Evolutionary conservation across 176 grass and related monocot species (phyloP), one percentile per base, ranked within the genome.

Genomic region (Oryza officinalis): DNA sequence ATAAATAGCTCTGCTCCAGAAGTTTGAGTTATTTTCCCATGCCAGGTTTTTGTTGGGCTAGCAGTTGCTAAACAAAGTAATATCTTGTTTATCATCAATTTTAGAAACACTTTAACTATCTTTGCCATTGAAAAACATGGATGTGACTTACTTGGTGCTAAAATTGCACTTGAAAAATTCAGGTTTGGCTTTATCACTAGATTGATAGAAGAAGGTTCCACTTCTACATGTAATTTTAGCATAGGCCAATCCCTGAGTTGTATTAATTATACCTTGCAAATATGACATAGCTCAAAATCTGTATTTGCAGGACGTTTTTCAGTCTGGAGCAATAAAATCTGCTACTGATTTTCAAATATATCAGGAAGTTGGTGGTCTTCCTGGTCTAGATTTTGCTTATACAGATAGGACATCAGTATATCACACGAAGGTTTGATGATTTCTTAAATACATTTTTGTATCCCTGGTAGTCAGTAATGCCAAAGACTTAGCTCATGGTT

Each of bases 301-400:
- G 49, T 87, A 63, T 65, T 63, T 81, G 67, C 81, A 99, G 96
- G 96, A 99, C 90, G 74, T 90, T 67, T 96, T 96, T 87, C 41
- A 27, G 83, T 96, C 96, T 81, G 96, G 96, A 87, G 91, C 87
- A 83, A 96, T 99, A 92, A 93, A 99, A 85, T 99, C 96, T 81
- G 89, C 89, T 63, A 99, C 96, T 27, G 96, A 99, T 87, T 94
- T 99, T 75, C 96, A 96, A 82, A 93, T 99, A 82, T 99, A 99
- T 86, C 80, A 92, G 77, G 93, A 99, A 89, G 85, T 96, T 92
- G 96, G 87, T 75, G 83, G 83, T 60, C 96, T 98, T 81, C 85
- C 93, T 85, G 93, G 96, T 27, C 89, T 98, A 65, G 96, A 98
- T 94, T 98, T 98, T 94, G 96, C 96, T 77, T 95, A 94, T 86